Evolutionary conservation across 805 yeast genomes (phyloP).

Genomic region (Cyberlindnera euphorbiiphila): DNA sequence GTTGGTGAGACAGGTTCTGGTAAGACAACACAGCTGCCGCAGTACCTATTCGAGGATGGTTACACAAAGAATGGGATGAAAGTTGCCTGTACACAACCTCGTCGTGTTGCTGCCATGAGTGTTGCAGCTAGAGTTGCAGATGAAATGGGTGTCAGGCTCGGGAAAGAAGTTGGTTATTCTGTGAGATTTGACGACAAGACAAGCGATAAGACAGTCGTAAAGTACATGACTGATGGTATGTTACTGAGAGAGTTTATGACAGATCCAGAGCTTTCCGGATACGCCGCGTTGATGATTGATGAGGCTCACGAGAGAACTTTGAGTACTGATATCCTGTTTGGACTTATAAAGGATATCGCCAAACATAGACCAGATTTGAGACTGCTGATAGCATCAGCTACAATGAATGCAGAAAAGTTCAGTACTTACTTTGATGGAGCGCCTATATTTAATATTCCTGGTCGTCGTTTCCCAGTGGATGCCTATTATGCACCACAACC

Average conservation of each 20-base stretch:
- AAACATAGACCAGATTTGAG: constrained; percentile 64
- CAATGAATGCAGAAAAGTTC: constrained; percentile 86
- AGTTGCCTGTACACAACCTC: constrained; percentile 89
- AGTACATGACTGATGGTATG: constrained; percentile 97
- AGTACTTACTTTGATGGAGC: constrained; percentile 77
- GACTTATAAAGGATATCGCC: constrained; percentile 69
- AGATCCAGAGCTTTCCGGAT: constrained; percentile 65
- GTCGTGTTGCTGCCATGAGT: constrained; percentile 91
- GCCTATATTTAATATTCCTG: constrained; percentile 87
- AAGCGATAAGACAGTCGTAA: constrained; percentile 60
- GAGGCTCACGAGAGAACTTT: constrained; percentile 97
- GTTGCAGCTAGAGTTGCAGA: constrained; percentile 91
- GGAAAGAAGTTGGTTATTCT: constrained; percentile 83
- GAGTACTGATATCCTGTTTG: constrained; percentile 82
- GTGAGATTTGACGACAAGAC: constrained; percentile 84
- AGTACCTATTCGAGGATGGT: constrained; percentile 79
- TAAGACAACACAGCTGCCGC: constrained; percentile 91
- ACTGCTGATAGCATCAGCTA: constrained; percentile 86
- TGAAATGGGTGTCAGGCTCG: constrained; percentile 78
- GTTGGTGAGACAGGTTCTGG: constrained; percentile 95
- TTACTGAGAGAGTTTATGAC: constrained; percentile 75
- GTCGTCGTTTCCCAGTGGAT: constrained; percentile 90
- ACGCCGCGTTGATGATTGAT: constrained; percentile 87
- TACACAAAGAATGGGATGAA: constrained; percentile 54
- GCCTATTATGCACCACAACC: constrained; percentile 81